Conservation (phyloP, 2,329 filamentous ascomycete species). For the Aspergillus flavus region DNA sequence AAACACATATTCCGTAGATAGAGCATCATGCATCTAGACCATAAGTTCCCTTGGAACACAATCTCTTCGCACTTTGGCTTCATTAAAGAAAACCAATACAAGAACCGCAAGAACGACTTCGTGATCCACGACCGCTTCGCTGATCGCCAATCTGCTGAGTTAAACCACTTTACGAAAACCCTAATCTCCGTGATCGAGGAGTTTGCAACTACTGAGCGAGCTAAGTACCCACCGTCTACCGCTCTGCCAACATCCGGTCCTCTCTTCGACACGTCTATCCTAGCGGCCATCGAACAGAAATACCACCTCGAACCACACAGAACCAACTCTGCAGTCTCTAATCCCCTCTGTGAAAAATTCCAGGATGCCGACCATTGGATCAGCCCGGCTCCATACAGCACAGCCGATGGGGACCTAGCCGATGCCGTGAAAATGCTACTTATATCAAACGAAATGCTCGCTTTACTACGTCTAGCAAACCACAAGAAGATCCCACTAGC, state of each 20-base stretch:
- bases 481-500: conserved; percentile 1
- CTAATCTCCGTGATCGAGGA: not conserved
- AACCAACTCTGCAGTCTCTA: conserved; percentile 2
- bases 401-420: not conserved
- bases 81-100: not conserved
- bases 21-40: not conserved
- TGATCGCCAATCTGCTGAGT: not conserved
- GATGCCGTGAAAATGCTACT: conserved; percentile 11
- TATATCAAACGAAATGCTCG: not conserved
- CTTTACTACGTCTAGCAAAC: conserved; percentile 2
- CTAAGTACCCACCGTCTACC: not conserved
- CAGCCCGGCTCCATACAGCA: not conserved
- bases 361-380: conserved; percentile 6
- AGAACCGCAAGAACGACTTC: not conserved
- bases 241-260: not conserved
- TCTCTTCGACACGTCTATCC: not conserved
- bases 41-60: not conserved
- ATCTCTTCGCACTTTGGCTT: not conserved
- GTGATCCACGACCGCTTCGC: not conserved
- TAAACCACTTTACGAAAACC: not conserved
- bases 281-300: conserved; percentile 1
- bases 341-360: conserved; percentile 4
- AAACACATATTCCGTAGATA: not conserved
- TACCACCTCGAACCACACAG: conserved; percentile 1
- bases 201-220: not conserved